Conservation (phyloP, 2,329 filamentous ascomycete genomes). For the Ustulina deusta region DNA sequence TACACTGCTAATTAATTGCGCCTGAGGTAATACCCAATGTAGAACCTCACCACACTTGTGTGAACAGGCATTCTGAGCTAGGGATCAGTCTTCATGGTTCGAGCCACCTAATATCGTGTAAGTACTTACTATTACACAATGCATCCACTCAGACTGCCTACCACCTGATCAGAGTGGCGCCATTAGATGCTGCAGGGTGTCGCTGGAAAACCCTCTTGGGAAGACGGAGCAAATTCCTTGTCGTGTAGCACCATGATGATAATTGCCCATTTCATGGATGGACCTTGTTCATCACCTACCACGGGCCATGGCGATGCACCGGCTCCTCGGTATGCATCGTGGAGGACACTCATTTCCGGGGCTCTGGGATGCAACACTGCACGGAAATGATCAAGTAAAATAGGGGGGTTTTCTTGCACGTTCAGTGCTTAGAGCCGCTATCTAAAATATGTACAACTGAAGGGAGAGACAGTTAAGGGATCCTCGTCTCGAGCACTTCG, state of each 20-base stretch:
- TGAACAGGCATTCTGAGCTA: too few relatives aligned
- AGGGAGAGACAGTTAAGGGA: constrained; percentile 41
- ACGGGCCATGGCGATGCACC: background rate
- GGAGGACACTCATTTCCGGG: background rate
- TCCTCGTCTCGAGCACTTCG: constrained; percentile 55
- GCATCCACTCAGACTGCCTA: background rate
- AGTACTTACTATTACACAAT: background rate
- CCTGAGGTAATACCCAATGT: background rate
- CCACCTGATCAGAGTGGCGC: background rate
- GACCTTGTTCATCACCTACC: background rate
- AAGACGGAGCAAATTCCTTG: background rate
- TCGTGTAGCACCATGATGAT: background rate
- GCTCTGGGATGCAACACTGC: background rate
- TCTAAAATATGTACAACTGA: constrained; percentile 48
- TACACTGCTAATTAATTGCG: background rate
- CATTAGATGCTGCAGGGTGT: background rate
- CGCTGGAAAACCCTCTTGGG: background rate
- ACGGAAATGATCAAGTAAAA: constrained; percentile 32
- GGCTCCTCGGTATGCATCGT: background rate
- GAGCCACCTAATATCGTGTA: too few relatives aligned
- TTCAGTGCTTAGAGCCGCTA: constrained; percentile 38
- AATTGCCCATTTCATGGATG: background rate
- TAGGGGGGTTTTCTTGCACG: constrained; percentile 32
- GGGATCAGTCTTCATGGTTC: too few relatives aligned
- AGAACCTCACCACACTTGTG: too few relatives aligned